Evolutionary conservation across 371 early-diverging fungal genomes (phyloP).

Genomic region (Fennellomyces sp.): DNA sequence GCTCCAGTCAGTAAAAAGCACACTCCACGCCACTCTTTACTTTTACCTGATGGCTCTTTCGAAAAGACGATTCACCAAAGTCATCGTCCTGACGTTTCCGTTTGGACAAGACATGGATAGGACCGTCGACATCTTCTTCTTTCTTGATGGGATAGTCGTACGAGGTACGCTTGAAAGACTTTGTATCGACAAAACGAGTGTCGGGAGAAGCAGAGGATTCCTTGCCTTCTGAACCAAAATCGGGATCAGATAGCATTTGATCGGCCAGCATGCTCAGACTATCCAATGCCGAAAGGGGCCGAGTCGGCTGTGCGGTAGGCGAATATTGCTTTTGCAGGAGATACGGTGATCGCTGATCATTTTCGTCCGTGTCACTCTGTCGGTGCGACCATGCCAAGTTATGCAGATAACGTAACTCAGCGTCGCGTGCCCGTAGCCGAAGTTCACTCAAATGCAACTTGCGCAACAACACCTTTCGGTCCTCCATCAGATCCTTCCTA

Average conservation of each 20-base stretch:
- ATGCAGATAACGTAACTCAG: slow-evolving; percentile 39
- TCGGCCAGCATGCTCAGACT: slow-evolving; percentile 15
- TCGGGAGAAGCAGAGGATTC: neutral
- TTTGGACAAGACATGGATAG: too few species aligned
- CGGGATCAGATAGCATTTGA: slow-evolving; percentile 29
- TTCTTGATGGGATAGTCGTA: too few species aligned
- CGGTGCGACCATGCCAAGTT: slow-evolving; percentile 16
- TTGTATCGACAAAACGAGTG: neutral
- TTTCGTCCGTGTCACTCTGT: neutral
- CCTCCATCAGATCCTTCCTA: slow-evolving; percentile 22
- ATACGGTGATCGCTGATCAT: slow-evolving; percentile 7
- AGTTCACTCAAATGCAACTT: slow-evolving; percentile 38
- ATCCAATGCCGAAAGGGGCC: neutral
- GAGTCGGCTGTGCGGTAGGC: neutral
- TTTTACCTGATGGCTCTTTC: neutral
- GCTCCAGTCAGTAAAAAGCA: neutral
- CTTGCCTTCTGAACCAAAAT: slow-evolving; percentile 16
- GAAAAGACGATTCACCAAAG: too few species aligned
- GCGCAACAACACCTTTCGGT: slow-evolving; percentile 24
- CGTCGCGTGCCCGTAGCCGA: slow-evolving; percentile 41
- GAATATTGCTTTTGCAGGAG: slow-evolving; percentile 6
- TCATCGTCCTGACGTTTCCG: too few species aligned
- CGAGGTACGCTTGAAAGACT: neutral
- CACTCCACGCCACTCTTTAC: neutral
- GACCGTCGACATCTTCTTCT: too few species aligned